Evolutionary conservation across 495 filamentous ascomycete genomes (phyloP).

Genomic region (Penicillium goetzii): DNA sequence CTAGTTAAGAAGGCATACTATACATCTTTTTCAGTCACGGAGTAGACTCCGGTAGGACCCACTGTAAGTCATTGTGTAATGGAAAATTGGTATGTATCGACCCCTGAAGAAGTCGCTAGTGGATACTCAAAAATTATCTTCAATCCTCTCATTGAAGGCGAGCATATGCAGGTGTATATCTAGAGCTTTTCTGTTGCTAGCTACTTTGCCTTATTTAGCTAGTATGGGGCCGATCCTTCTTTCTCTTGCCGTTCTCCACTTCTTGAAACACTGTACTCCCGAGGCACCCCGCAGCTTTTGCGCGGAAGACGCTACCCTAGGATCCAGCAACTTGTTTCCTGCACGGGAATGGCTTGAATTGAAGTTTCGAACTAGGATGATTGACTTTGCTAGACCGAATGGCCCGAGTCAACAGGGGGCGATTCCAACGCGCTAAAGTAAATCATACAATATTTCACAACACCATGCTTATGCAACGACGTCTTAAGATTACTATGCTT

Average conservation of each 20-base stretch:
- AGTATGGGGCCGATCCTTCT: neutral
- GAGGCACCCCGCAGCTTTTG: neutral
- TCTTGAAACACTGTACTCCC: neutral
- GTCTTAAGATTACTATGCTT: too few species aligned
- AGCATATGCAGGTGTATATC: neutral
- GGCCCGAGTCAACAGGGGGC: neutral
- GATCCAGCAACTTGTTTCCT: neutral
- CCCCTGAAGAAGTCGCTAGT: neutral
- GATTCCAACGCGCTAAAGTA: neutral
- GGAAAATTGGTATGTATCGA: neutral
- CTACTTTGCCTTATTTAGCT: neutral
- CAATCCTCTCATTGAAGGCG: neutral
- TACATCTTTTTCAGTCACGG: constrained; percentile 1
- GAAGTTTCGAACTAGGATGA: neutral
- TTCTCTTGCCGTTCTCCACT: neutral
- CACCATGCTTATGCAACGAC: too few species aligned
- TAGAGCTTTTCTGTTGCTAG: neutral
- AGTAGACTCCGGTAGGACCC: neutral
- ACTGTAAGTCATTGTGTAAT: neutral
- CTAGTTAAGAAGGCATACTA: neutral
- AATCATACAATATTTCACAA: neutral
- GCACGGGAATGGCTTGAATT: neutral
- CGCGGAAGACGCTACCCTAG: neutral
- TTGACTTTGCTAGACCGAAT: neutral
- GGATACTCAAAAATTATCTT: neutral